Evolutionary conservation across 805 yeast species (phyloP), one percentile per base, ranked within the genome.

Genomic region (Metschnikowia drakensbergensis): DNA sequence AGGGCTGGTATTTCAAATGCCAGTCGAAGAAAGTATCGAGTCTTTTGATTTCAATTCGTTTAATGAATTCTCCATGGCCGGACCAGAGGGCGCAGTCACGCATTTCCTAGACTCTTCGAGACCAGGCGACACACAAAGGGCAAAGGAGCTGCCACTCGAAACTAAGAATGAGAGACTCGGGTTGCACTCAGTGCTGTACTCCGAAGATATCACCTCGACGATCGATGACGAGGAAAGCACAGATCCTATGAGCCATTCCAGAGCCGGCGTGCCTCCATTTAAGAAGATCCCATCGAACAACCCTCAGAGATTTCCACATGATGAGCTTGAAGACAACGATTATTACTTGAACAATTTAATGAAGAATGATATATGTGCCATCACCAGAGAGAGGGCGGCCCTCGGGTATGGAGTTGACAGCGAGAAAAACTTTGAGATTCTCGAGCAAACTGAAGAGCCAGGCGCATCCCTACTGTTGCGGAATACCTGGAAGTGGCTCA

Each of bases 401-500:
- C 57, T 77, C 37, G 92, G 92, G 0, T 91, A 91, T 60, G 86
- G 88, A 0, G 68, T 82, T 9, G 86, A 85, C 58, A 81, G 88
- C 34, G 77, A 77, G 41, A 69, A 67, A 27, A 91, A 91, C 50
- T 77, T 84, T 37, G 72, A 75, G 13, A 71, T 87, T 26, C 68
- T 83, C 34, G 88, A 80, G 52, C 71, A 69, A 28, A 62, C 81
- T 31, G 76, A 73, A 47, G 68, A 74, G 1, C 63, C 81, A 25
- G 78, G 78, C 45, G 80, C 82, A 40, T 86, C 80, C 53, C 49
- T 64, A 36, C 64, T 65, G 47, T 68, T 85, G 43, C 72, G 85
- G 52, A 84, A 88, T 57, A 85, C 96, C 0, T 92, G 98, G 98
- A 83, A 85, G 60, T 92, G 98, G 98, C 68, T 92, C 30, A 79